Evolutionary conservation across 2,329 filamentous ascomycete species (phyloP), one percentile per base, ranked within the genome.

Genomic region (Arachnopeziza araneosa): DNA sequence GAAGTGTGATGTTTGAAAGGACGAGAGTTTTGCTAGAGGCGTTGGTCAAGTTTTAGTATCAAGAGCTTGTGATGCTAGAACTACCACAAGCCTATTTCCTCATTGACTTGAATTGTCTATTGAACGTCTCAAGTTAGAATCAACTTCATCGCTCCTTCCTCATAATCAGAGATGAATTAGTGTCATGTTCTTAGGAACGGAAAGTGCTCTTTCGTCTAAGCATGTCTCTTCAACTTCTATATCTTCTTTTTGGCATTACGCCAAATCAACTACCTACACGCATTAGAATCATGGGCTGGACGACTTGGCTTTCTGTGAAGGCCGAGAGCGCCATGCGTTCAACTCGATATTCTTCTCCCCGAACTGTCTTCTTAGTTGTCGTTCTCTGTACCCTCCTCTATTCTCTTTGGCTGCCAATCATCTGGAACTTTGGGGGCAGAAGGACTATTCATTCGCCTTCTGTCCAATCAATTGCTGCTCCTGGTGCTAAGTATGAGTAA

Each of bases 341-440:
- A 17, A 23, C n/a, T 52, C 50, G 50, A 22, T 10, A 14, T 22
- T 52, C 50, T 22, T 22, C 24, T 24, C n/a, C n/a, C 22, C 50
- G 50, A n/a, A 24, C 8, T 22, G 24, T 52, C n/a, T n/a, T 63
- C 62, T 48, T 56, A 54, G 1, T 77, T 74, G 49, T 77, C 75
- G 19, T 68, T 68, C 23, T 67, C 61, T 22, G 50, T 22, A 22
- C 24, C 17, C n/a, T 54, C 3, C 23, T 24, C 23, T 54, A 54
- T 30, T 24, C 24, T 10, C 52, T 54, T 8, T 30, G 23, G 22
- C 24, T 54, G 14, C 52, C 24, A 14, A 8, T 54, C 32, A n/a
- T n/a, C 24, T 54, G 23, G 22, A 10, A 2, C 24, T 54, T 54
- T 26, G 24, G 19, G 24, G 52, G 24, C 52, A 44, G 36, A 44